These are phyloP conservation scores for Sugiyamaella chiloensis DNA, from an alignment of 805 yeast genomes.

Conservation along the genomic window DNA sequence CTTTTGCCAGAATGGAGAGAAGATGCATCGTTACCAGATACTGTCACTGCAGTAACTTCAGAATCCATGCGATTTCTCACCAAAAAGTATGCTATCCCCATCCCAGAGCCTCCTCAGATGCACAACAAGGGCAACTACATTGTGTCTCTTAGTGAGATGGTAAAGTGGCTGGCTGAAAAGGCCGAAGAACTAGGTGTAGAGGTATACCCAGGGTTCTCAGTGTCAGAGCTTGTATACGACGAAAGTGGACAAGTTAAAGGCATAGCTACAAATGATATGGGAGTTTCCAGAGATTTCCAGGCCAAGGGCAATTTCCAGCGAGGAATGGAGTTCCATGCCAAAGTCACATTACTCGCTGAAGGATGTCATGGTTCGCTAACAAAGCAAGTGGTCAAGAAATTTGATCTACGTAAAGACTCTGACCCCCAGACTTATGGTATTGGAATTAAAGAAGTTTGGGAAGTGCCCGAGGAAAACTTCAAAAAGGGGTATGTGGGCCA, in stretches of 20 bases:
- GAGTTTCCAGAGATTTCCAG: constrained; percentile 67
- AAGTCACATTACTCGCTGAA: constrained; percentile 86
- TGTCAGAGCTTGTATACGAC: constrained; percentile 70
- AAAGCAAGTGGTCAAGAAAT: constrained; percentile 70
- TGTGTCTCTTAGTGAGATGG: constrained; percentile 77
- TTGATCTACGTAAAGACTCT: constrained; percentile 58
- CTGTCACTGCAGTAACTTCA: constrained; percentile 67
- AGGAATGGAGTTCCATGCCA: constrained; percentile 95
- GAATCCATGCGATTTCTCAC: constrained; percentile 74
- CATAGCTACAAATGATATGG: constrained; percentile 92
- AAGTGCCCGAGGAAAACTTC: constrained; percentile 79
- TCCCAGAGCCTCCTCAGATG: constrained; percentile 95
- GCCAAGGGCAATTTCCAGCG: constrained; percentile 86
- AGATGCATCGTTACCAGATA: constrained; percentile 42
- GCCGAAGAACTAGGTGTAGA: constrained; percentile 96
- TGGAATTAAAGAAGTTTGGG: constrained; percentile 97
- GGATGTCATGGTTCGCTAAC: constrained; percentile 97
- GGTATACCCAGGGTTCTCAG: constrained; percentile 85
- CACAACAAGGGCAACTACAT: constrained; percentile 79
- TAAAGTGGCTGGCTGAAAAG: constrained; percentile 74
- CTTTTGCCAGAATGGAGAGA: constrained; percentile 63
- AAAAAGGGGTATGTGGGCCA: constrained; percentile 79
- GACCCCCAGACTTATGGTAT: constrained; percentile 88
- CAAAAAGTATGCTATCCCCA: constrained; percentile 55
- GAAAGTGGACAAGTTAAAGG: constrained; percentile 63